Percentiles rank a stretch among this genome's conserved stretches.
phyloP scores from a whole-genome alignment of 148 eudicot species.

The Rhododendron griersonianum region DNA sequence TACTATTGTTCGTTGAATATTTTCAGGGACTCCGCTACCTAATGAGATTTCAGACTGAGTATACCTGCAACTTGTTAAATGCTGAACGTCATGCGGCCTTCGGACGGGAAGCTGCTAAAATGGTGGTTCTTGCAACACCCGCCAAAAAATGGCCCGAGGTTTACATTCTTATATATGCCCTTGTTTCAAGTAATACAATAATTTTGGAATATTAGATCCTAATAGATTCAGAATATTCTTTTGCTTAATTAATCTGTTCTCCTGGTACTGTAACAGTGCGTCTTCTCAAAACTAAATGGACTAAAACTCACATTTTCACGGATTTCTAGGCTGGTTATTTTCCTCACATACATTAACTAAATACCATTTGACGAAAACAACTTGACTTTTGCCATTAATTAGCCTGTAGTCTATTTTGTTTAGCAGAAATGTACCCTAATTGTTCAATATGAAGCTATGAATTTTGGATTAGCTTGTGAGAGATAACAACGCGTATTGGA shows the following conservation, averaged over 20 bases:
- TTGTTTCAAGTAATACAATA: too few relatives aligned
- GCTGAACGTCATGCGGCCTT: slow-evolving; percentile 77
- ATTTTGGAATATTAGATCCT: not conserved
- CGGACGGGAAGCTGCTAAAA: slow-evolving; percentile 76
- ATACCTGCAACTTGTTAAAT: slow-evolving; percentile 80
- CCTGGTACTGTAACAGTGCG: not conserved
- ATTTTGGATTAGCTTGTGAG: too few relatives aligned
- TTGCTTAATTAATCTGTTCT: not conserved
- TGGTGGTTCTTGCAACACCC: slow-evolving; percentile 46
- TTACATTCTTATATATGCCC: not conserved
- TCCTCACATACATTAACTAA: too few relatives aligned
- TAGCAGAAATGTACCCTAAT: not conserved
- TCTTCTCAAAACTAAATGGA: too few relatives aligned
- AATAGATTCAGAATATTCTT: not conserved
- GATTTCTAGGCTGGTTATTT: too few relatives aligned
- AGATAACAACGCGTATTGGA: not conserved
- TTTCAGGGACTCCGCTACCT: slow-evolving; percentile 81
- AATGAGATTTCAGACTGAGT: slow-evolving; percentile 82
- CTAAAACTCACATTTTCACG: too few relatives aligned
- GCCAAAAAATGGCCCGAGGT: slow-evolving; percentile 40
- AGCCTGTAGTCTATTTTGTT: too few relatives aligned
- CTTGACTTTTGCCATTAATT: too few relatives aligned
- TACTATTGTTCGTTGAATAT: not conserved
- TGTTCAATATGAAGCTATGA: not conserved
- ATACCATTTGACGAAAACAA: not conserved